Base-by-base conservation (phyloP, 495 filamentous ascomycete genomes). In the Hamigera avellanea region DNA sequence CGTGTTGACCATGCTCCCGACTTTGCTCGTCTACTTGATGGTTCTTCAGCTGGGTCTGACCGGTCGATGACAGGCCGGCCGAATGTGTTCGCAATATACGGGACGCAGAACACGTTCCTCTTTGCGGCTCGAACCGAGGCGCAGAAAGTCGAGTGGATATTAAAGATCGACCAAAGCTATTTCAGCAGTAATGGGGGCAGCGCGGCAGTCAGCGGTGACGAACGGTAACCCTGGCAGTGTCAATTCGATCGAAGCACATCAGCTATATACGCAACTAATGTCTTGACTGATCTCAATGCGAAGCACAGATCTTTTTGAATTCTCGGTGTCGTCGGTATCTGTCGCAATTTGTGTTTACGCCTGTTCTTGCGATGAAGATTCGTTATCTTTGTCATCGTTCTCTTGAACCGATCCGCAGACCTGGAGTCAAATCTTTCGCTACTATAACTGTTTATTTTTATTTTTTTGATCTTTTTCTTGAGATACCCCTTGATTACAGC, bases 81-180 rank as follows among this genome's bases (percentile, higher is more conserved):
- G 21, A 80, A 80, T 45, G 79, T 96, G 26, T 98, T 89, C 66
- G 91, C 93, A 9, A 75, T 99, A 32, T 96, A 95, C 52, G 89
- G 84, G 26, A 80, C 79, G 41, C 76, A 89, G 49, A 95, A 94
- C 48, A 93, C 88, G 26, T 99, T 83, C 73, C 66, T 99, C 35
- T 96, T 99, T 60, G 84, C 85, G 16, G 83, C 85, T 29, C 67
- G 86, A 32, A 85, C 73, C 39, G 88, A 95, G 62, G 64, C 76
- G 10, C 86, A 95, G 49, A 93, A 93, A 64, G 76, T 86, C 16
- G 88, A 95, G 51, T 98, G 91, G 91, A 91, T 96, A 46, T 63
- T 84, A 46, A 78, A 76, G 50, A 81, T 95, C 30, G 75, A 79
- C 51, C 62, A 73, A 49, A 69, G 68, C 41, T 76, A 70, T 40